Conservation (phyloP, 2,329 filamentous ascomycete species). For the Harringtonia aguacate region DNA sequence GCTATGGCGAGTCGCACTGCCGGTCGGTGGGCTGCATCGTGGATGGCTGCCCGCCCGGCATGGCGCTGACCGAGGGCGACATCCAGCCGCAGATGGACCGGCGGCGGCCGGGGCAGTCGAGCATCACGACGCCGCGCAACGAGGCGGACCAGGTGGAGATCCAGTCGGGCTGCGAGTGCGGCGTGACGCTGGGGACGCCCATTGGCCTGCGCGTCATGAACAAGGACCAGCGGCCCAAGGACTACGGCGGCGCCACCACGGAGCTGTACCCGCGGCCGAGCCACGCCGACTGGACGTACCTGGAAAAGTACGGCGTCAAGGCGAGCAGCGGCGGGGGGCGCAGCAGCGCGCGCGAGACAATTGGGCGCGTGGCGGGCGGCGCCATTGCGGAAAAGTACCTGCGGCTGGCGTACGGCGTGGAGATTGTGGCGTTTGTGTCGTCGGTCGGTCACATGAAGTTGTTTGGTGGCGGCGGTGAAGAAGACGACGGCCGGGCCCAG, state of each 20-base stretch:
- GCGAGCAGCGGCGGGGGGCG: conserved; percentile 83
- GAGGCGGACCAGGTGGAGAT: conserved; percentile 90
- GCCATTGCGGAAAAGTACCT: conserved; percentile 93
- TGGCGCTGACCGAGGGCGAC: conserved; percentile 73
- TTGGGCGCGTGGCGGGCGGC: conserved; percentile 82
- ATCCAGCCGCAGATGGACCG: conserved; percentile 94
- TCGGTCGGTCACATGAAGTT: conserved; percentile 74
- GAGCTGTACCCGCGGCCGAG: conserved; percentile 82
- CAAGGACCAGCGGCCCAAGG: conserved; percentile 83
- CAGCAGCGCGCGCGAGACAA: conserved; percentile 89
- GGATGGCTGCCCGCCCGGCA: conserved; percentile 81
- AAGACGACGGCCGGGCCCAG: neutral
- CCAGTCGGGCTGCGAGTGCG: conserved; percentile 85
- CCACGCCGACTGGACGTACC: conserved; percentile 94
- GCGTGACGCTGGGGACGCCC: conserved; percentile 80
- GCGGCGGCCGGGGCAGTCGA: conserved; percentile 77
- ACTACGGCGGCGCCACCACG: conserved; percentile 86
- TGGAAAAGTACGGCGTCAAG: conserved; percentile 94
- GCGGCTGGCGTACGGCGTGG: conserved; percentile 65
- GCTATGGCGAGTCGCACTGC: conserved; percentile 57
- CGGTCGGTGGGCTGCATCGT: conserved; percentile 90
- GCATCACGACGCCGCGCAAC: conserved; percentile 82
- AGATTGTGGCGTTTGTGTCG: conserved; percentile 85
- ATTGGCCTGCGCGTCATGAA: conserved; percentile 83
- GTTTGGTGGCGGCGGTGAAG: conserved; percentile 37